Base-by-base conservation (phyloP, 1,139 yeast genomes). In the Sugiyamaella paludigena region DNA sequence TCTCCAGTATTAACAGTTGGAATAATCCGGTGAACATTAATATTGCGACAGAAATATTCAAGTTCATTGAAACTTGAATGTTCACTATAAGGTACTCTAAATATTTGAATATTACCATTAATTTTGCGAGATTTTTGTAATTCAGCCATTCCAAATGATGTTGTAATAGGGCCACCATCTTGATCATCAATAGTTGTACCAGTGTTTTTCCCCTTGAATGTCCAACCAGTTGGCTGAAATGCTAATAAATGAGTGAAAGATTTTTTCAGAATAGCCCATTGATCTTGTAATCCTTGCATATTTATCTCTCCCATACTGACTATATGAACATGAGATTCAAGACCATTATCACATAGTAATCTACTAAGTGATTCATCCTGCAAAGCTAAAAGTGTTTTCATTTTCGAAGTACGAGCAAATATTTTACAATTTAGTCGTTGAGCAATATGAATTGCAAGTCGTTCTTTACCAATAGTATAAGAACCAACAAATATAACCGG, bases 401-500 rank as follows among this genome's bases (percentile, higher is more conserved):
- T 72, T 56, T 86, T 76, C 45, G 77, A 70, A 27, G 71, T 66
- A 9, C 63, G 72, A 57, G 76, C 79, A 69, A 74, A 84, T 58
- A 71, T 83, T 70, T 65, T 82, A 60, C 75, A 77, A 1, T 70
- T 63, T 13, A 87, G 63, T n/a, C 63, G 62, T 40, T 76, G 68
- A 61, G 91, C 92, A 30, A 87, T 74, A 1, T 80, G 73, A 8
- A 87, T 68, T 0, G 96, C 97, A 27, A 92, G 65, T 50, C 83
- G 78, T 63, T 92, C 98, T 64, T 92, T 92, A 1, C 98, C 98
- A 37, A 92, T 88, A 1, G 91, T 78, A 65, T 92, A 92, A 0
- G 96, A 84, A 0, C 98, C 98, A n/a, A 92, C 83, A 19, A 87
- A 71, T 7, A 87, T 79, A 50, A 89, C 71, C 0, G 69, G 63